A percentile compares a stretch with the other conserved stretches of the same genome.
These are phyloP conservation scores for Hemisphaericaspora xylofermentans DNA, from an alignment of 1,139 yeast genomes.

Conservation along the genomic window DNA sequence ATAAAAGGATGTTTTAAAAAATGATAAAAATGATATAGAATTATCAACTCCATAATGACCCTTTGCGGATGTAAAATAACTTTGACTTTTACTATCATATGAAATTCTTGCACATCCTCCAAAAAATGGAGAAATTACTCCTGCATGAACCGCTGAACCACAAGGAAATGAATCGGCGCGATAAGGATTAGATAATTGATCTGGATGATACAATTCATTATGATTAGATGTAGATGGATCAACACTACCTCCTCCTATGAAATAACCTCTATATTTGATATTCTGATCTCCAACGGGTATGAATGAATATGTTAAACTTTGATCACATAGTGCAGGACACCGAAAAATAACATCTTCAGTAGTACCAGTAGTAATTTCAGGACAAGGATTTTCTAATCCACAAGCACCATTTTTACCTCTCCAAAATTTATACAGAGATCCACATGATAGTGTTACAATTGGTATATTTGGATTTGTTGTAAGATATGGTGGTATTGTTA, in stretches of 20 bases:
- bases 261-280: conserved; percentile 69
- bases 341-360: conserved; percentile 55
- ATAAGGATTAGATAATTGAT: conserved; percentile 54
- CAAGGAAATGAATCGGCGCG: conserved; percentile 90
- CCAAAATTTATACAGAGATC: conserved; percentile 50
- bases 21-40: conserved; percentile 65
- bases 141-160: conserved; percentile 88
- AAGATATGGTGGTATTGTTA: conserved; percentile 34
- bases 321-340: conserved; percentile 88
- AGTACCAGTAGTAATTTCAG: conserved; percentile 18
- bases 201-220: conserved; percentile 14
- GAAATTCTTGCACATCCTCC: conserved; percentile 83
- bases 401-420: conserved; percentile 72
- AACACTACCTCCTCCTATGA: conserved; percentile 69
- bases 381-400: conserved; percentile 73
- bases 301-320: conserved; percentile 77
- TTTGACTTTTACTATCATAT: conserved; percentile 54
- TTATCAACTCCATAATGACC: conserved; percentile 53
- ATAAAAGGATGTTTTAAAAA: conserved; percentile 71
- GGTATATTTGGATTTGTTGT: conserved; percentile 17
- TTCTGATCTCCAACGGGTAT: conserved; percentile 69
- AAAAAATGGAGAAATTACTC: conserved; percentile 62
- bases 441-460: conserved; percentile 43
- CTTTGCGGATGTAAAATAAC: conserved; percentile 41
- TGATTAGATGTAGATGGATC: neutral